Percentiles rank a stretch among this genome's conserved stretches.
phyloP scores from a whole-genome alignment of 192 early-diverging fungal genomes.

The Linnemannia zychae region DNA sequence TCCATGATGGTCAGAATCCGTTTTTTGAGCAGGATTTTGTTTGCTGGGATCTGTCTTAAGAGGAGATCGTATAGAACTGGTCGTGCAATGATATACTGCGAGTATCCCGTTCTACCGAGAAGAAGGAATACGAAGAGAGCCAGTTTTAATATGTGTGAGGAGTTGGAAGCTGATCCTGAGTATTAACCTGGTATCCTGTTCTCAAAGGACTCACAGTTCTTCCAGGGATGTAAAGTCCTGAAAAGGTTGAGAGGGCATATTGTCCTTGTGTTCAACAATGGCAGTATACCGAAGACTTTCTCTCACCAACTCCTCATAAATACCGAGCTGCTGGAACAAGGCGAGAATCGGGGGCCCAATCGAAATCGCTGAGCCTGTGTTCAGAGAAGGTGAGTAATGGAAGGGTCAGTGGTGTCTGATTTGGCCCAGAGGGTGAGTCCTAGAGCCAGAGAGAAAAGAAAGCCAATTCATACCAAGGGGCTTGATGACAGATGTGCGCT shows the following conservation, averaged over 20 bases:
- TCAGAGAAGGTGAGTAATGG: no score
- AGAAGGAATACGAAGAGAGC: neutral
- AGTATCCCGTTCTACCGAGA: constrained; percentile 14
- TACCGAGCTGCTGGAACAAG: neutral
- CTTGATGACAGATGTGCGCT: neutral
- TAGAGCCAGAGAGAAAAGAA: neutral
- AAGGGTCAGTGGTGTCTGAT: no score
- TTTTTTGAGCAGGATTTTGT: constrained; percentile 32
- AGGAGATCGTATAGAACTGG: constrained; percentile 24
- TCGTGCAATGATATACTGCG: constrained; percentile 3
- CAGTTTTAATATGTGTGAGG: no score
- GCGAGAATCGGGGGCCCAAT: constrained; percentile 2
- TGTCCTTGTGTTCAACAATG: neutral
- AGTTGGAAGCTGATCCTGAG: no score
- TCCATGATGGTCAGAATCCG: constrained; percentile 7
- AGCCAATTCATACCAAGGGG: neutral
- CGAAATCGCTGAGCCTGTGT: neutral
- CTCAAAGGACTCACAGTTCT: neutral
- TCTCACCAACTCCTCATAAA: neutral
- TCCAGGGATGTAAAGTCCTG: neutral
- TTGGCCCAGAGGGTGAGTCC: no score
- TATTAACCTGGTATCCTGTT: neutral
- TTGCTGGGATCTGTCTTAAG: neutral
- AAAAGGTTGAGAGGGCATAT: neutral
- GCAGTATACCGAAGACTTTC: neutral